Evolutionary conservation across 2,329 filamentous ascomycete genomes (phyloP).

Genomic region (Geosmithia putterillii): DNA sequence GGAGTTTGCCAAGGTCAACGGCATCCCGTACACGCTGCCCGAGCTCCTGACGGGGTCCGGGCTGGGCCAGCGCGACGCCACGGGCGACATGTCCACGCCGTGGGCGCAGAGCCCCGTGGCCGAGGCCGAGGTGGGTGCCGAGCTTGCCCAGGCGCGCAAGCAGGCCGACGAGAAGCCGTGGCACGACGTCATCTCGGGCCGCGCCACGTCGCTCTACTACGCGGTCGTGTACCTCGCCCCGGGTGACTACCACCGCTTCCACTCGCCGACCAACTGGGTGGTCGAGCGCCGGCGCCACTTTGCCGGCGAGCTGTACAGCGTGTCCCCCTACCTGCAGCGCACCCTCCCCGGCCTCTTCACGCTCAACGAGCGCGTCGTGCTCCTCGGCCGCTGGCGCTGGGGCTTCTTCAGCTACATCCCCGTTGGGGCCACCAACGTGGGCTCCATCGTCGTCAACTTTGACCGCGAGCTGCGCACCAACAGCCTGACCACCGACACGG

Average conservation of each 20-base stretch:
- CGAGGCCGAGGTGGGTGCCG: constrained; percentile 71
- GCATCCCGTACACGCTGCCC: constrained; percentile 88
- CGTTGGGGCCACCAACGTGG: constrained; percentile 94
- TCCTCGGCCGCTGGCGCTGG: constrained; percentile 89
- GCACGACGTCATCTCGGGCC: constrained; percentile 55
- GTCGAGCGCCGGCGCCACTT: constrained; percentile 94
- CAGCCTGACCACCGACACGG: constrained; percentile 82
- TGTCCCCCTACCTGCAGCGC: constrained; percentile 88
- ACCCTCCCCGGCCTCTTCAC: constrained; percentile 91
- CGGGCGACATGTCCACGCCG: constrained; percentile 62
- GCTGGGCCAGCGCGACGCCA: constrained; percentile 29
- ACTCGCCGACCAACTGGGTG: constrained; percentile 91
- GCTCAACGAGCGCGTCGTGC: constrained; percentile 87
- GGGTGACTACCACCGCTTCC: constrained; percentile 97
- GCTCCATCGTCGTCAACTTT: constrained; percentile 94
- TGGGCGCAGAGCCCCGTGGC: constrained; percentile 42
- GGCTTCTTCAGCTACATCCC: constrained; percentile 96
- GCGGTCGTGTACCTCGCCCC: constrained; percentile 91
- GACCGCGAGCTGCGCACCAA: constrained; percentile 91
- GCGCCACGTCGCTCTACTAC: constrained; percentile 73
- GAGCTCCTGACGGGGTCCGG: constrained; percentile 68
- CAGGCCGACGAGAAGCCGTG: constrained; percentile 40
- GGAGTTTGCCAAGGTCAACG: constrained; percentile 89
- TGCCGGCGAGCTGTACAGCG: constrained; percentile 87
- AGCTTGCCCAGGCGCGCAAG: constrained; percentile 54